Conservation (phyloP, 805 yeast genomes). For the Barnettozyma wickerhamii region DNA sequence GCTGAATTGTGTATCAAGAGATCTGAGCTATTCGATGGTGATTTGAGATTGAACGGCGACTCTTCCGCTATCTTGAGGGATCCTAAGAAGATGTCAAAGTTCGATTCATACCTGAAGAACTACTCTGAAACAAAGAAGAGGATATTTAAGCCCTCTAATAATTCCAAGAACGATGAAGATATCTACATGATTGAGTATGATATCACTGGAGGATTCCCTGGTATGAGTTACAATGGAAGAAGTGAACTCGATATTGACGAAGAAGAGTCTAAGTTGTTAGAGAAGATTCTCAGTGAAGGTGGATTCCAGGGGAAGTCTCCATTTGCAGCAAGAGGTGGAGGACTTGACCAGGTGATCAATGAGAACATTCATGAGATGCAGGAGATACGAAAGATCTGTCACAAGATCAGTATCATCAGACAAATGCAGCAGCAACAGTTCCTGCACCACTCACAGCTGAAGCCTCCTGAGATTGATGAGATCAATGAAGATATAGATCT, state of each 20-base stretch:
- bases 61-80: conserved; percentile 68
- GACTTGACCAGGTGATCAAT: conserved; percentile 56
- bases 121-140: conserved; percentile 31
- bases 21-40: conserved; percentile 57
- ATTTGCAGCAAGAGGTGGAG: conserved; percentile 43
- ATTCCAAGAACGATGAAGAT: conserved; percentile 29
- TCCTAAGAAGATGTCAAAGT: conserved; percentile 62
- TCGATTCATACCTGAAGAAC: conserved; percentile 30
- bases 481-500: conserved; percentile 62
- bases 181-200: conserved; percentile 80
- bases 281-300: conserved; percentile 33
- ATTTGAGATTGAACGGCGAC: conserved; percentile 50
- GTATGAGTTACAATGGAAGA: conserved; percentile 48
- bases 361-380: conserved; percentile 77
- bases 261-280: conserved; percentile 41
- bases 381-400: conserved; percentile 81
- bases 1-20: conserved; percentile 71
- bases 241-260: conserved; percentile 42
- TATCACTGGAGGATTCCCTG: conserved; percentile 75
- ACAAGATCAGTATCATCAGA: conserved; percentile 80
- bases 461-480: conserved; percentile 60
- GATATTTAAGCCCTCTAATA: conserved; percentile 13
- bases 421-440: conserved; percentile 85
- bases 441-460: conserved; percentile 68
- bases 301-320: conserved; percentile 31